Evolutionary conservation across 2,329 filamentous ascomycete species (phyloP).

Genomic region (Claviceps pazoutovae): DNA sequence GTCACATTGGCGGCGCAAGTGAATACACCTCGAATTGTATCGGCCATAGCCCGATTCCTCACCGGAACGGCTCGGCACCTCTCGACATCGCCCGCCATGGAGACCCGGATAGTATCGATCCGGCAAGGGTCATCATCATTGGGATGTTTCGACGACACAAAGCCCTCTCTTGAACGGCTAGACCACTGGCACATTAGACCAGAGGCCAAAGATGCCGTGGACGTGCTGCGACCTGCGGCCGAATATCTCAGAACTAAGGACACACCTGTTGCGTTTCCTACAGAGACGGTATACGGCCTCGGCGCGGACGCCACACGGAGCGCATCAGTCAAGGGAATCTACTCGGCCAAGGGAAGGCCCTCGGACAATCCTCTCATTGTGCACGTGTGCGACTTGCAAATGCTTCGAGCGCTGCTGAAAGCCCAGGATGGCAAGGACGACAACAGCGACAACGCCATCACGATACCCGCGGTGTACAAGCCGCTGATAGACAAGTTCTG

Average conservation of each 20-base stretch:
- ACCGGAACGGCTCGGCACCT: not conserved
- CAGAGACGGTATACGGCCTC: constrained; percentile 92
- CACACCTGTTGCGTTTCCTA: constrained; percentile 84
- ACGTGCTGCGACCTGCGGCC: constrained; percentile 49
- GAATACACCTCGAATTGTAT: constrained; percentile 14
- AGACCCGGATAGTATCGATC: constrained; percentile 27
- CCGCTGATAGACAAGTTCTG: constrained; percentile 73
- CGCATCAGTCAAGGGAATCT: constrained; percentile 78
- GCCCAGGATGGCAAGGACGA: constrained; percentile 4
- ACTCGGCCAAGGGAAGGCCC: constrained; percentile 75
- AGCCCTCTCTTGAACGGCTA: constrained; percentile 18
- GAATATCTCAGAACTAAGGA: constrained; percentile 48
- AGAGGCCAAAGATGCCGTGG: constrained; percentile 18
- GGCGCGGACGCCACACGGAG: constrained; percentile 90
- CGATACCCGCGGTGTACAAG: constrained; percentile 61
- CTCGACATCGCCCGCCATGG: constrained; percentile 16
- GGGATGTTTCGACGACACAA: constrained; percentile 19
- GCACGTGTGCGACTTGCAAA: constrained; percentile 69
- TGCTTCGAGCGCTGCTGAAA: constrained; percentile 51
- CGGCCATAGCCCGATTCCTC: constrained; percentile 7
- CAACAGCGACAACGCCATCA: constrained; percentile 17
- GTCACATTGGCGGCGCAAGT: not conserved
- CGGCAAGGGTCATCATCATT: constrained; percentile 16
- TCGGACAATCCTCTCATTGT: constrained; percentile 93
- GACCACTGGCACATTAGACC: constrained; percentile 28